Evolutionary conservation across 2,329 filamentous ascomycete genomes (phyloP).

Genomic region (Beauveria bassiana): DNA sequence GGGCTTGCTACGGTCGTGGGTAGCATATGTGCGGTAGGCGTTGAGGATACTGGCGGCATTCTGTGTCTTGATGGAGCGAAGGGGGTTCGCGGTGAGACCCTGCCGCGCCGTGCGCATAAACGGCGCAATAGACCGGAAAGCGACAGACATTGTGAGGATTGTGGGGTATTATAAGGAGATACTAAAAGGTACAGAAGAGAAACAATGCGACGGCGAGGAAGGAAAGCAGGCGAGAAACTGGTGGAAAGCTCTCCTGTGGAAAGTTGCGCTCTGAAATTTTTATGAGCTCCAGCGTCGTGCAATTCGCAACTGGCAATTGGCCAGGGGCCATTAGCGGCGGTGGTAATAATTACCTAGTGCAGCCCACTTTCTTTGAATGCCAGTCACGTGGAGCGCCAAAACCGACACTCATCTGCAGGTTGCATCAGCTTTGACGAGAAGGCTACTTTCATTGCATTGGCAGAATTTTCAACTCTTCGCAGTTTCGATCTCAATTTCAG

Average conservation of each 20-base stretch:
- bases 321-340: not conserved
- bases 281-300: slow-evolving; percentile 21
- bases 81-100: slow-evolving; percentile 66
- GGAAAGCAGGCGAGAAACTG: slow-evolving; percentile 9
- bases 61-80: slow-evolving; percentile 61
- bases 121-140: slow-evolving; percentile 69
- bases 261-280: slow-evolving; percentile 28
- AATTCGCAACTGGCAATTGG: slow-evolving; percentile 7
- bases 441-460: not conserved
- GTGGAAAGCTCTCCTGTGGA: slow-evolving; percentile 18
- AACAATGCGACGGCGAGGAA: slow-evolving; percentile 18
- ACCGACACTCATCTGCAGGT: not conserved
- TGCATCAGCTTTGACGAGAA: not conserved
- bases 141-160: slow-evolving; percentile 63
- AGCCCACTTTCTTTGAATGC: not conserved
- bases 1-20: slow-evolving; percentile 85
- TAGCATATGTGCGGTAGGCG: slow-evolving; percentile 57
- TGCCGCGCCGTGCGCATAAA: slow-evolving; percentile 76
- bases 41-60: slow-evolving; percentile 57
- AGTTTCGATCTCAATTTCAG: not conserved
- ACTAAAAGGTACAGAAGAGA: slow-evolving; percentile 20
- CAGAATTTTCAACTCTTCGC: not conserved
- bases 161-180: slow-evolving; percentile 16
- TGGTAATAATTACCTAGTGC: not conserved
- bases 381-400: slow-evolving; percentile 9